phyloP scores from a whole-genome alignment of 169 alveolate genomes.

The Plasmodium gaboni region DNA sequence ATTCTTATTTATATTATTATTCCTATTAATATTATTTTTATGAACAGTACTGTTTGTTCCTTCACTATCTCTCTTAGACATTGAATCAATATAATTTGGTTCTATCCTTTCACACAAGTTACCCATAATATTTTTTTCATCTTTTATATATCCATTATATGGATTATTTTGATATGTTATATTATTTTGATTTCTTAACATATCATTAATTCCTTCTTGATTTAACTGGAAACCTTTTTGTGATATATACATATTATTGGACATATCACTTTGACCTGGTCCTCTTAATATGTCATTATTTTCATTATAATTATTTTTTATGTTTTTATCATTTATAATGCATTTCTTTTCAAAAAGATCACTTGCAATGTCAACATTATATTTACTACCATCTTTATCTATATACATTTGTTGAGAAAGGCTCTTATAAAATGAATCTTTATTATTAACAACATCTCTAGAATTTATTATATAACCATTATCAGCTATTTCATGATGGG shows the following conservation, averaged over 20 bases:
- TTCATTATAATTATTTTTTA: constrained; percentile 11
- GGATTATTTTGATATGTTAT: constrained; percentile 17
- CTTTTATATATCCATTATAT: constrained; percentile 1
- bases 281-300: constrained; percentile 11
- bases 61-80: not conserved
- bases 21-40: not conserved
- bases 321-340: constrained; percentile 7
- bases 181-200: constrained; percentile 22
- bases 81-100: not conserved
- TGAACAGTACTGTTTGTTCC: not conserved
- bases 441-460: not conserved
- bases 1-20: not conserved
- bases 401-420: not conserved
- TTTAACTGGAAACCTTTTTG: constrained; percentile 7
- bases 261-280: not conserved
- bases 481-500: constrained; percentile 1
- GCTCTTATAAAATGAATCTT: too few relatives aligned
- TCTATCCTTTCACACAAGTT: not conserved
- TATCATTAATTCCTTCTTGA: constrained; percentile 18
- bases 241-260: constrained; percentile 17
- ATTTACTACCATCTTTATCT: not conserved
- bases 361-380: not conserved
- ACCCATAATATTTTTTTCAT: constrained; percentile 13
- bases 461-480: not conserved
- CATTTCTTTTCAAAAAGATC: not conserved